Conservation (phyloP, 2,329 filamentous ascomycete species). For the Talaromyces sp. region DNA sequence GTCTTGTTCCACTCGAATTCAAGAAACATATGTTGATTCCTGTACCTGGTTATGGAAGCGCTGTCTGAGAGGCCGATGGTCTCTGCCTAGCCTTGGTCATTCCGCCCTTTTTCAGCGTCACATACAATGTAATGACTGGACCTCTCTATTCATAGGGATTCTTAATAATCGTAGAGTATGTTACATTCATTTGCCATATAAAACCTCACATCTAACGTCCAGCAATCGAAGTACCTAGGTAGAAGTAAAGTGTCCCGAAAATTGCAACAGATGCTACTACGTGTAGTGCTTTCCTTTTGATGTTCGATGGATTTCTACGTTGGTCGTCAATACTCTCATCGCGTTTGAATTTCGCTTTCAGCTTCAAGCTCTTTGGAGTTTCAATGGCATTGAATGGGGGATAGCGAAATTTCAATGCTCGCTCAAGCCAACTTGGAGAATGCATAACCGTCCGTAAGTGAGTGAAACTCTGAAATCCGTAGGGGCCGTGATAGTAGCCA, state of each 20-base stretch:
- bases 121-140: background rate
- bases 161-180: background rate
- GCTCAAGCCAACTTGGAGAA: slow-evolving; percentile 5
- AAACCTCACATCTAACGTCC: background rate
- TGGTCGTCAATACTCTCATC: slow-evolving; percentile 13
- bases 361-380: slow-evolving; percentile 16
- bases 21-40: no score
- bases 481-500: slow-evolving; percentile 50
- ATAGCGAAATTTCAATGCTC: slow-evolving; percentile 1
- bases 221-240: background rate
- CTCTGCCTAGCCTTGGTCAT: background rate
- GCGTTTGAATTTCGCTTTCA: slow-evolving; percentile 12
- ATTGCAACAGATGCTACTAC: background rate
- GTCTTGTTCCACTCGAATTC: no score
- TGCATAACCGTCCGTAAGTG: slow-evolving; percentile 27
- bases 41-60: no score
- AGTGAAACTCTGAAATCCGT: slow-evolving; percentile 44
- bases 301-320: background rate
- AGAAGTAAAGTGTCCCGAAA: background rate
- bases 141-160: no score
- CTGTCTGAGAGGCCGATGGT: background rate
- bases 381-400: slow-evolving; percentile 12
- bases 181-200: background rate
- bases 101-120: background rate
- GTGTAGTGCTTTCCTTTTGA: background rate